phyloP scores from a whole-genome alignment of 768 basidiomycete genomes.

The Mycena latifolia region DNA sequence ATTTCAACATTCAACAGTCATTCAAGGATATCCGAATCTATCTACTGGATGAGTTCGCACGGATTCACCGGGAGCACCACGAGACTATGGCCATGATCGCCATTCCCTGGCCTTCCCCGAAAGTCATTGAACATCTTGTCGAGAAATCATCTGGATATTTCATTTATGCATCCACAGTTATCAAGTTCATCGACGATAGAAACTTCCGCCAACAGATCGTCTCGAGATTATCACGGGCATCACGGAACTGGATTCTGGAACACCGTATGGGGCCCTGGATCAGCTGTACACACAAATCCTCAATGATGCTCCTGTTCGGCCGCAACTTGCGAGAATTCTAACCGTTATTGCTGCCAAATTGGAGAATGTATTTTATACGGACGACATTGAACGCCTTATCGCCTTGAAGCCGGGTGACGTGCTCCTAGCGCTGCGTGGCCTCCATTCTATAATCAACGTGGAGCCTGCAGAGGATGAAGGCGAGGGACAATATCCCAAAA shows the following conservation, averaged over 20 bases:
- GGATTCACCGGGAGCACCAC: too few relatives aligned
- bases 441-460: neutral
- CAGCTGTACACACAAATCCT: too few relatives aligned
- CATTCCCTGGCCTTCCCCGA: neutral
- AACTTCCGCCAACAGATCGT: conserved; percentile 19
- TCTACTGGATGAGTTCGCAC: conserved; percentile 7
- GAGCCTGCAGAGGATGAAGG: too few relatives aligned
- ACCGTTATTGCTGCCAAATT: too few relatives aligned
- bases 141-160: conserved; percentile 17
- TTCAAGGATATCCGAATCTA: conserved; percentile 7
- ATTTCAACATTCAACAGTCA: conserved; percentile 3
- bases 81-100: neutral
- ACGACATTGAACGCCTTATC: conserved; percentile 1
- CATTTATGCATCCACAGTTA: too few relatives aligned
- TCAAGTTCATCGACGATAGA: conserved; percentile 14
- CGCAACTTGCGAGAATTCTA: too few relatives aligned
- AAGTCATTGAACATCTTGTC: neutral
- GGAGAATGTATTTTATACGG: too few relatives aligned
- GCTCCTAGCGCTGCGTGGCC: neutral
- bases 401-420: neutral
- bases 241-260: neutral
- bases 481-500: neutral
- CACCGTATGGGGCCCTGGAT: conserved; percentile 4
- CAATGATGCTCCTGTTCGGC: too few relatives aligned
- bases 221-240: conserved; percentile 12